Percentiles rank a stretch among this genome's conserved stretches.
phyloP scores from a whole-genome alignment of 805 yeast species.

The Hanseniaspora lachancei region DNA sequence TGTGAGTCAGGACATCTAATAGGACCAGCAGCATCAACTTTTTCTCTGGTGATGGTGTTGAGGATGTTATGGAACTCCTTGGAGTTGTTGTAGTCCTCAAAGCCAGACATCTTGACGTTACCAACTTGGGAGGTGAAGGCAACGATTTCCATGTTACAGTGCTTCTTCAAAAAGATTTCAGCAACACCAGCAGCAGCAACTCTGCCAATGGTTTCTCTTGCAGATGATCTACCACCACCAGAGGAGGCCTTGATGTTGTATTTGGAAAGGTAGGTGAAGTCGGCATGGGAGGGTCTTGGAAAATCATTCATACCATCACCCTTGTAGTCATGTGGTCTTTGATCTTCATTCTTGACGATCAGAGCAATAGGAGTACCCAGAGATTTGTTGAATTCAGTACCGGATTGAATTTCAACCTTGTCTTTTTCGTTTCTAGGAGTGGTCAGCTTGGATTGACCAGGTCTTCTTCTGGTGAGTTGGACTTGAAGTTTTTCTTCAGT shows the following conservation, averaged over 20 bases:
- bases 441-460: conserved; percentile 84
- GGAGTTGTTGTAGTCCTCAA: conserved; percentile 49
- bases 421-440: conserved; percentile 97
- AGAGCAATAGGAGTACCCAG: conserved; percentile 92
- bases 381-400: conserved; percentile 81
- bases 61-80: conserved; percentile 50
- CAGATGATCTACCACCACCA: conserved; percentile 96
- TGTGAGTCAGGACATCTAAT: conserved; percentile 81
- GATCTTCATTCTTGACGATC: conserved; percentile 88
- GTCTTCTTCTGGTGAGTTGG: conserved; percentile 91
- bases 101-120: conserved; percentile 46
- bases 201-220: conserved; percentile 96
- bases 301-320: conserved; percentile 68
- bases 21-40: conserved; percentile 78
- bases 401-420: conserved; percentile 81
- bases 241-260: conserved; percentile 88
- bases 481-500: conserved; percentile 86
- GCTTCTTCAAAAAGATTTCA: conserved; percentile 69
- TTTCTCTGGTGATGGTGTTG: conserved; percentile 69
- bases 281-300: conserved; percentile 98
- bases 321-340: conserved; percentile 88
- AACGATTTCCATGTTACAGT: conserved; percentile 79
- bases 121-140: conserved; percentile 96
- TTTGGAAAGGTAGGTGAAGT: conserved; percentile 78
- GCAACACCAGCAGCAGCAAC: conserved; percentile 99